These are phyloP conservation scores for Tolypocladium ophioglossoides DNA, from an alignment of 2,329 filamentous ascomycete species.

Conservation along the genomic window DNA sequence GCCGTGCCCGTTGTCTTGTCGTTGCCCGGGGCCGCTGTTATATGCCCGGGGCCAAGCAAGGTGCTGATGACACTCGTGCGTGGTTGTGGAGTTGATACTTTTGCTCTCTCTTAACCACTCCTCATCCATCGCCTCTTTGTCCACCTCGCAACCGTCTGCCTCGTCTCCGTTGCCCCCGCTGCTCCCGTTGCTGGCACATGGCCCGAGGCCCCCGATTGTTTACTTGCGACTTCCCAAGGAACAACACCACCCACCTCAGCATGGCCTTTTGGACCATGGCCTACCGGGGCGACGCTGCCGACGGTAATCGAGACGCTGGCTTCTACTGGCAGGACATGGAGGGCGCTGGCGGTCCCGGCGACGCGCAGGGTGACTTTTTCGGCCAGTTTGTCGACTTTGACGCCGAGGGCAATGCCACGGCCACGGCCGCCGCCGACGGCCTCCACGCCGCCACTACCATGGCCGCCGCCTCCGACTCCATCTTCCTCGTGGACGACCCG, in stretches of 20 bases:
- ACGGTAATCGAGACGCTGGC: slow-evolving; percentile 22
- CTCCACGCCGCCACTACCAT: slow-evolving; percentile 11
- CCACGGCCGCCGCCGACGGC: slow-evolving; percentile 10
- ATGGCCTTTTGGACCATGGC: slow-evolving; percentile 27
- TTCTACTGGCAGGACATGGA: slow-evolving; percentile 25
- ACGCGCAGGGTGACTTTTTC: slow-evolving; percentile 22
- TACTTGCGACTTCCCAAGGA: background rate
- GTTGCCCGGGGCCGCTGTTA: background rate
- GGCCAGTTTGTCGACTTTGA: slow-evolving; percentile 27
- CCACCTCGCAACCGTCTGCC: background rate
- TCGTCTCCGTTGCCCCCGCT: background rate
- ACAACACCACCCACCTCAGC: background rate
- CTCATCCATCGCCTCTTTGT: background rate
- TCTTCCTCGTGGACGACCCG: slow-evolving; percentile 14
- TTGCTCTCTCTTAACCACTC: background rate
- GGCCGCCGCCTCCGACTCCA: slow-evolving; percentile 14
- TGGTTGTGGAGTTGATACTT: slow-evolving; percentile 1
- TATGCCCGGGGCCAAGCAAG: background rate
- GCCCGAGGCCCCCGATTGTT: background rate
- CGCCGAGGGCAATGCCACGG: slow-evolving; percentile 10
- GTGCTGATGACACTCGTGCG: slow-evolving; percentile 1
- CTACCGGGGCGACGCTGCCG: slow-evolving; percentile 22
- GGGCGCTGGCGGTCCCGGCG: slow-evolving; percentile 14
- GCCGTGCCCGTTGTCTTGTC: slow-evolving; percentile 1
- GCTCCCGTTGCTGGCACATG: background rate